Conservation (phyloP, 192 early-diverging fungal genomes). For the Entrophospora sp. region DNA sequence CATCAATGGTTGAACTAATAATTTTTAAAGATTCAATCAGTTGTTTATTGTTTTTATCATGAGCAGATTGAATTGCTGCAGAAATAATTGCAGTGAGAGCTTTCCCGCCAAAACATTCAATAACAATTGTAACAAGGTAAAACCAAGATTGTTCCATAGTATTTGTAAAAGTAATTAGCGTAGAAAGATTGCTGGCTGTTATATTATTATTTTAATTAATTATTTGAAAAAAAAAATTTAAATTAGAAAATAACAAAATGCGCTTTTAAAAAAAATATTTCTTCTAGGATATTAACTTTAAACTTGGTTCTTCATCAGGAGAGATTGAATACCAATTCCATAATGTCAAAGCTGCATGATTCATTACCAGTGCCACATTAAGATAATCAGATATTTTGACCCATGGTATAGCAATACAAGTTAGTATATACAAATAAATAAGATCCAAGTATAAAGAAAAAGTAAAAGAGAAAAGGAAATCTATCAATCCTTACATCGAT, state of each 20-base stretch:
- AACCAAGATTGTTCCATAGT: conserved; percentile 95
- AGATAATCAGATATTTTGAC: conserved; percentile 60
- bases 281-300: conserved; percentile 47
- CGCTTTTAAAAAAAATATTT: neutral
- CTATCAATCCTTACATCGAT: conserved; percentile 48
- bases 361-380: conserved; percentile 78
- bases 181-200: conserved; percentile 73
- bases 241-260: neutral
- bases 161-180: conserved; percentile 77
- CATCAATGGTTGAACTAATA: conserved; percentile 45
- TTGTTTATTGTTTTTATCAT: conserved; percentile 41
- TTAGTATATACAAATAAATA: conserved; percentile 43
- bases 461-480: neutral
- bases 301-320: conserved; percentile 60
- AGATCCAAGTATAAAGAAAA: conserved; percentile 2
- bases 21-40: conserved; percentile 43
- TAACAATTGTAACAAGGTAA: conserved; percentile 83
- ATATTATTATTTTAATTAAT: too few relatives aligned
- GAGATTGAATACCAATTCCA: conserved; percentile 94
- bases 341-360: conserved; percentile 77
- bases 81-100: conserved; percentile 58
- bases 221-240: neutral
- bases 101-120: conserved; percentile 73
- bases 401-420: conserved; percentile 78
- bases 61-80: conserved; percentile 50